Evolutionary conservation across 1,284 basidiomycete species (phyloP).

Genomic region (Cerrena zonata): DNA sequence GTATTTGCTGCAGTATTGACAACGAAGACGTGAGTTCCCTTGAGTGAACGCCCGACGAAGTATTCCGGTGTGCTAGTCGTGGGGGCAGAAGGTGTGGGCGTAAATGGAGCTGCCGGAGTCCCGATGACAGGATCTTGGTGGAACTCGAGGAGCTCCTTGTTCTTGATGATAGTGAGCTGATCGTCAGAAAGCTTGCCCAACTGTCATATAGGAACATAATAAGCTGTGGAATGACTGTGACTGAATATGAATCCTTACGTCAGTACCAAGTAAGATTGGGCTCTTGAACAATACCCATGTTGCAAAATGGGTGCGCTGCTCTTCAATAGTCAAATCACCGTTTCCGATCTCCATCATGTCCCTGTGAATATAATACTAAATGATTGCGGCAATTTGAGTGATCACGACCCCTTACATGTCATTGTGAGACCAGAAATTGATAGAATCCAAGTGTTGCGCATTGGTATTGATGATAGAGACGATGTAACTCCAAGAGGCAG

Average conservation of each 20-base stretch:
- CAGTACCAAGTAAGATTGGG: conserved; percentile 50
- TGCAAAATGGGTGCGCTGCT: conserved; percentile 53
- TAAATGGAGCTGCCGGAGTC: conserved; percentile 44
- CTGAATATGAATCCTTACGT: conserved; percentile 39
- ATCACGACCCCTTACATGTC: conserved; percentile 50
- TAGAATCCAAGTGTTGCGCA: conserved; percentile 34
- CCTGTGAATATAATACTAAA: conserved; percentile 7
- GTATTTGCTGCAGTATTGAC: conserved; percentile 40
- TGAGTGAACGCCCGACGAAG: conserved; percentile 42
- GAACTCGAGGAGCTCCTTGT: conserved; percentile 49
- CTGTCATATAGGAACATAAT: conserved; percentile 24
- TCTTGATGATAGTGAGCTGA: conserved; percentile 45
- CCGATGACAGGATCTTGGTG: conserved; percentile 44
- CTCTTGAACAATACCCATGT: conserved; percentile 53
- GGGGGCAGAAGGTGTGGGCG: conserved; percentile 32
- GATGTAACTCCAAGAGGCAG: conserved; percentile 45
- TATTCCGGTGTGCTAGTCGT: conserved; percentile 45
- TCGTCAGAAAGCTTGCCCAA: conserved; percentile 34
- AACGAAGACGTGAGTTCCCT: conserved; percentile 49
- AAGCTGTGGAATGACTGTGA: background rate
- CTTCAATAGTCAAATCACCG: conserved; percentile 42
- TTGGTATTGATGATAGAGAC: conserved; percentile 40
- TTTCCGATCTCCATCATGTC: conserved; percentile 62
- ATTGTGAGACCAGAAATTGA: conserved; percentile 47
- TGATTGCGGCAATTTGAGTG: background rate